These are phyloP conservation scores for Withania somnifera DNA, from an alignment of 305 asterid species.

Conservation along the genomic window DNA sequence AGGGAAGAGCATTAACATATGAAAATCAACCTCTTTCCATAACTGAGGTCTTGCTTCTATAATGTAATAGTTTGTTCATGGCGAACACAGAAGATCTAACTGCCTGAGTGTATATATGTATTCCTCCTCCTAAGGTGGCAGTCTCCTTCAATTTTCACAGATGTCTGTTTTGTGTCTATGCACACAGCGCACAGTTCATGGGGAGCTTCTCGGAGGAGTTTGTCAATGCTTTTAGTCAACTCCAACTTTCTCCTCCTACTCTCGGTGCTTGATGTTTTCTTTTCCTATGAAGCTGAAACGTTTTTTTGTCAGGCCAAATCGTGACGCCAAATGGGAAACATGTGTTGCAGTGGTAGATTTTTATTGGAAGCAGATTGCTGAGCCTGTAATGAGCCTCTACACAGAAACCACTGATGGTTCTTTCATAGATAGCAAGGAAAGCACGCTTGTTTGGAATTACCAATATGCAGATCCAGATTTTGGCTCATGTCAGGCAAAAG, in stretches of 20 bases:
- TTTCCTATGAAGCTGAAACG: neutral
- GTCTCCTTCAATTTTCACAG: neutral
- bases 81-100: neutral
- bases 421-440: constrained; percentile 65
- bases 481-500: constrained; percentile 82
- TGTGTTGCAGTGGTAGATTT: constrained; percentile 54
- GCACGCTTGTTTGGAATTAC: constrained; percentile 81
- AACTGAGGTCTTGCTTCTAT: neutral
- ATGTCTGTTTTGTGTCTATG: neutral
- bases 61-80: neutral
- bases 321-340: constrained; percentile 57
- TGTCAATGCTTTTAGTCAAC: neutral
- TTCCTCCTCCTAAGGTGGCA: neutral
- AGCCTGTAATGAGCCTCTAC: constrained; percentile 75
- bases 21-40: neutral
- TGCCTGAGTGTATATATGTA: neutral
- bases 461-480: constrained; percentile 85
- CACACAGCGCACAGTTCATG: neutral
- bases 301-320: constrained; percentile 38
- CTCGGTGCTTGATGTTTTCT: neutral
- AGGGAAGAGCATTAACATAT: neutral
- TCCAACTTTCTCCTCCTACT: neutral
- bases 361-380: constrained; percentile 83
- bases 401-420: constrained; percentile 90
- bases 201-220: neutral